Percentiles rank a stretch among this genome's conserved stretches.
These are phyloP conservation scores for Vitis hybrid DNA, from an alignment of 177 flowering plant genomes.

Conservation along the genomic window DNA sequence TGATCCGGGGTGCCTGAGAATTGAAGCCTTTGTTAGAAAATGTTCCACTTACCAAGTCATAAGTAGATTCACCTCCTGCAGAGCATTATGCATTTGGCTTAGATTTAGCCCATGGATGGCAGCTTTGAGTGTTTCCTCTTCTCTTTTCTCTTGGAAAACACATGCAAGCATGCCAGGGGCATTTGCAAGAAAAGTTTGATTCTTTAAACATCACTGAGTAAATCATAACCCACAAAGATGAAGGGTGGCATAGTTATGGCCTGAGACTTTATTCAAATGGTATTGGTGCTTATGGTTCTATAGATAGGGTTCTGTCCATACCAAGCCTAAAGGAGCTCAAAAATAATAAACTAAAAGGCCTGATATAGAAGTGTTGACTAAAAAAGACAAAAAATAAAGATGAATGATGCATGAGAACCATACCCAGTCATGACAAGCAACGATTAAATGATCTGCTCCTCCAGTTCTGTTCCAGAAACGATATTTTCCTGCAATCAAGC, in stretches of 20 bases:
- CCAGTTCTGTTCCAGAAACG: slow-evolving; percentile 63
- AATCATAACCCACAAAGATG: not conserved
- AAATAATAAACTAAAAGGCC: not conserved
- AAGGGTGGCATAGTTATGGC: not conserved
- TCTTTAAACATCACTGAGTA: not conserved
- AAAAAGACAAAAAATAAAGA: not conserved
- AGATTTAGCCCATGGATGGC: too few species aligned
- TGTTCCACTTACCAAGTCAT: too few species aligned
- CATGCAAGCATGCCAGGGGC: too few species aligned
- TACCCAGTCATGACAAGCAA: slow-evolving; percentile 90
- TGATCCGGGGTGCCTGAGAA: slow-evolving; percentile 49
- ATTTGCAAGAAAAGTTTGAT: not conserved
- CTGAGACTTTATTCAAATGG: not conserved
- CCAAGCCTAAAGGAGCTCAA: not conserved
- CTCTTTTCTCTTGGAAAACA: too few species aligned
- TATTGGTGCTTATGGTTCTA: not conserved
- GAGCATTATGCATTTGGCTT: too few species aligned
- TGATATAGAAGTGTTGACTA: not conserved
- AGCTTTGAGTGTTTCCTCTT: too few species aligned
- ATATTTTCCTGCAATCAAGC: slow-evolving; percentile 41
- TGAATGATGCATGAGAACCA: slow-evolving; percentile 11
- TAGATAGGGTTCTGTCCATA: not conserved
- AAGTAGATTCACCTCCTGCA: too few species aligned
- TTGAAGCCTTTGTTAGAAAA: too few species aligned
- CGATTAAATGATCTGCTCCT: slow-evolving; percentile 81